Evolutionary conservation across 352 stramenopile genomes (phyloP), one percentile per base, ranked within the genome.

Genomic region (Globisporangium emineosum): DNA sequence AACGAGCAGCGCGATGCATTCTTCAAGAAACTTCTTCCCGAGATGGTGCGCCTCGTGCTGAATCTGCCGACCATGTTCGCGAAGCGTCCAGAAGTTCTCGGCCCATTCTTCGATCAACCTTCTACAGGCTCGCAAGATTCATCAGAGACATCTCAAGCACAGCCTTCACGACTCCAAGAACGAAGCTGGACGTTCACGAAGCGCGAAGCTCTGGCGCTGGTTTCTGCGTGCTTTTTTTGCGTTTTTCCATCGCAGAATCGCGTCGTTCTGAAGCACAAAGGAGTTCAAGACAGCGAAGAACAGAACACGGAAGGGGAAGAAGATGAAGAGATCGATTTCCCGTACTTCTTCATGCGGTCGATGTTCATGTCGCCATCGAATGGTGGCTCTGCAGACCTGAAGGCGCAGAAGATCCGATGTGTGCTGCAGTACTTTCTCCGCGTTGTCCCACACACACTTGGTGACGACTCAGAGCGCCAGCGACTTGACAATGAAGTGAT

Each of bases 401-500:
- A 90, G 40, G 71, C 53, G 9, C 68, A 91, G 45, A 91, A 91
- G 60, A 73, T 91, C 52, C 79, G 83, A n/a, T 86, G 78, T 23
- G 66, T 91, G 8, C 65, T 91, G 51, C 70, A 90, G 63, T 91
- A 91, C 42, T 89, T 91, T 60, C 60, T 89, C n/a, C 71, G 71
- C 2, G 66, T 85, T 4, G 71, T 84, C 5, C 78, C 79, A 19
- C 77, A 72, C 23, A 42, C 64, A 1, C 57, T 75, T 9, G 57
- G 60, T 13, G 40, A 68, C 7, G 56, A 49, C 0, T 27, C 21
- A 0, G 55, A 57, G 5, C 23, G 29, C 5, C 1, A 42, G 0
- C 40, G 47, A 7, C 29, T 86, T 8, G 67, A 65, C 17, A 37
- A 51, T 8, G 68, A 91, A 50, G 60, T 87, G 17, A 69, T 90